These are phyloP conservation scores for Cyamopsis tetragonoloba DNA, from an alignment of 306 rosid genomes.

Conservation along the genomic window DNA sequence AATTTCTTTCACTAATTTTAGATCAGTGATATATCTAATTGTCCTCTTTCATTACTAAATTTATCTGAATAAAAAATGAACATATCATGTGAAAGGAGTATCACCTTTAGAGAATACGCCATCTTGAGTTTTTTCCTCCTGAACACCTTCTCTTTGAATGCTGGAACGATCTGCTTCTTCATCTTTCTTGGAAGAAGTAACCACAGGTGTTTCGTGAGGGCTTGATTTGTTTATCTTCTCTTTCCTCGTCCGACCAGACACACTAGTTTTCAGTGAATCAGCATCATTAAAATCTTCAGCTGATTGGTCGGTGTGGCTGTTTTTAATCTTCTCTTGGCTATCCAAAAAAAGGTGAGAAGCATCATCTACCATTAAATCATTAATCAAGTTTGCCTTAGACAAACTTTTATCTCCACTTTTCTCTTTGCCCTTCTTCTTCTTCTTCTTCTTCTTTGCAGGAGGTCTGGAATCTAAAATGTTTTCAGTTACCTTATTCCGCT, in stretches of 20 bases:
- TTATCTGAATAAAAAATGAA: neutral
- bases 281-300: constrained; percentile 31
- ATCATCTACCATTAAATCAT: constrained; percentile 26
- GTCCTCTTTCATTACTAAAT: neutral
- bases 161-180: constrained; percentile 27
- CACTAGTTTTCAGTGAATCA: constrained; percentile 14
- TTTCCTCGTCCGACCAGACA: constrained; percentile 29
- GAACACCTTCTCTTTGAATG: constrained; percentile 28
- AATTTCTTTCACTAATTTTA: no score
- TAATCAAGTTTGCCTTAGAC: constrained; percentile 10
- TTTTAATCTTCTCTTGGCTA: constrained; percentile 35
- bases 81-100: constrained; percentile 18
- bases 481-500: constrained; percentile 15
- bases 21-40: constrained; percentile 20
- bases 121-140: constrained; percentile 26
- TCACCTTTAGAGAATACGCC: constrained; percentile 32
- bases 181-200: constrained; percentile 39
- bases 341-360: constrained; percentile 31
- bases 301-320: constrained; percentile 25
- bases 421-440: constrained; percentile 24
- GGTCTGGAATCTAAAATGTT: constrained; percentile 9
- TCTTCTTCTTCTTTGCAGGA: constrained; percentile 31
- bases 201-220: constrained; percentile 24
- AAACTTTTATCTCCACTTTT: constrained; percentile 15
- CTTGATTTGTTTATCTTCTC: constrained; percentile 30